A percentile compares a stretch with the other conserved stretches of the same genome.
phyloP scores from a whole-genome alignment of 2,329 filamentous ascomycete genomes.

The Phaeomoniella chlamydospora region DNA sequence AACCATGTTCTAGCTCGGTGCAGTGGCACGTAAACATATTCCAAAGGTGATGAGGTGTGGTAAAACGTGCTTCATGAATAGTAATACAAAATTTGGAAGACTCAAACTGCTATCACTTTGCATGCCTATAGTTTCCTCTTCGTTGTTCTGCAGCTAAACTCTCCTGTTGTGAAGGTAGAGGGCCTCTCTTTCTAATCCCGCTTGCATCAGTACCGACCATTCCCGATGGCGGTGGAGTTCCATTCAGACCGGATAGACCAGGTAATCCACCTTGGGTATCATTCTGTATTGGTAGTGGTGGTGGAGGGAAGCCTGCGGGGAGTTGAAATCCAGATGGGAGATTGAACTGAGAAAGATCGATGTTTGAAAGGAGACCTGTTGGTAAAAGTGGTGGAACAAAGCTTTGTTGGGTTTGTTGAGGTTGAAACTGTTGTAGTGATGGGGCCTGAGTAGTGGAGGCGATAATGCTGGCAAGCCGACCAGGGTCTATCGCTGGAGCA shows the following conservation, averaged over 20 bases:
- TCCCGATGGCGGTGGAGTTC: conserved; percentile 21
- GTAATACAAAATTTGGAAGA: too few relatives aligned
- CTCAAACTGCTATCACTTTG: too few relatives aligned
- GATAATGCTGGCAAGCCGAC: conserved; percentile 24
- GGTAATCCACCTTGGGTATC: conserved; percentile 13
- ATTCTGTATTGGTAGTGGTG: conserved; percentile 31
- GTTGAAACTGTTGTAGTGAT: too few relatives aligned
- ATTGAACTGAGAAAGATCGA: conserved; percentile 17
- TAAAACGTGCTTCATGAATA: too few relatives aligned
- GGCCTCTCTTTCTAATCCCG: conserved; percentile 45
- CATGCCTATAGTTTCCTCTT: conserved; percentile 33
- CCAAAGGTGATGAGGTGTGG: too few relatives aligned
- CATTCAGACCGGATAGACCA: conserved; percentile 22
- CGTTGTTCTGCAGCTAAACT: conserved; percentile 66
- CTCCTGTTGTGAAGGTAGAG: conserved; percentile 71
- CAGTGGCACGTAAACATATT: too few relatives aligned
- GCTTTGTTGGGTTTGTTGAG: conserved; percentile 14
- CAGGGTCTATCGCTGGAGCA: conserved; percentile 34
- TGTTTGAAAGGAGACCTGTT: conserved; percentile 7
- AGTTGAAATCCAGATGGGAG: conserved; percentile 18
- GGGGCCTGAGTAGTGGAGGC: conserved; percentile 30
- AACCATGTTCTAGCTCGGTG: too few relatives aligned
- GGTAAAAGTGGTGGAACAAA: conserved; percentile 10
- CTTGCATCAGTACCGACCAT: conserved; percentile 19
- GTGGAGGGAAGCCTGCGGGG: conserved; percentile 49